phyloP scores from a whole-genome alignment of 352 stramenopile genomes.

The Phytophthora ramorum region DNA sequence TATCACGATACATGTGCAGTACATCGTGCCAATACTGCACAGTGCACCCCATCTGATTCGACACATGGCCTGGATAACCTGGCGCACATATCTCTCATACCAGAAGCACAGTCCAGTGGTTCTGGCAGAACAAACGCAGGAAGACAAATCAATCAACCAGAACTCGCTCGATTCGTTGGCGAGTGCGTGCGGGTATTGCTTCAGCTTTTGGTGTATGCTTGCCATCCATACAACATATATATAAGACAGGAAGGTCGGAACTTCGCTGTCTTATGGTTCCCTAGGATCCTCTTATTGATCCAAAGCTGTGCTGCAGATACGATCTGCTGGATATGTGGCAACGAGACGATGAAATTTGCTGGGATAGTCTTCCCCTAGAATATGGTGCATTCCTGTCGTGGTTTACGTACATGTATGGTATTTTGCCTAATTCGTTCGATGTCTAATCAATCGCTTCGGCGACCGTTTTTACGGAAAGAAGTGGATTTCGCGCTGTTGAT shows the following conservation, averaged over 20 bases:
- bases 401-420: background rate
- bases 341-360: background rate
- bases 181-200: background rate
- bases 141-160: background rate
- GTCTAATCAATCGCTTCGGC: too few species aligned
- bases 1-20: background rate
- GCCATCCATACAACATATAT: too few species aligned
- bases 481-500: background rate
- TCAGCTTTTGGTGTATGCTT: too few species aligned
- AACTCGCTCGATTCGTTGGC: background rate
- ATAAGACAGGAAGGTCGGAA: too few species aligned
- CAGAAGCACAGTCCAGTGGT: constrained; percentile 5
- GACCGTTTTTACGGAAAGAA: too few species aligned
- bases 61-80: constrained; percentile 20
- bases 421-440: background rate
- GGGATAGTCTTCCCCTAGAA: background rate
- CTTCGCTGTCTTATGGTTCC: too few species aligned
- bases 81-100: constrained; percentile 1
- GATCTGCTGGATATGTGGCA: background rate
- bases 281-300: too few species aligned
- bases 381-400: background rate
- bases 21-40: constrained; percentile 1
- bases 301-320: background rate
- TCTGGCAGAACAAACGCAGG: constrained; percentile 4
- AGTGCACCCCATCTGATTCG: constrained; percentile 6